Percentiles rank a stretch among this genome's conserved stretches.
Evolutionary conservation across 2,329 filamentous ascomycete genomes (phyloP).

Genomic region (Penicillium sp.): DNA sequence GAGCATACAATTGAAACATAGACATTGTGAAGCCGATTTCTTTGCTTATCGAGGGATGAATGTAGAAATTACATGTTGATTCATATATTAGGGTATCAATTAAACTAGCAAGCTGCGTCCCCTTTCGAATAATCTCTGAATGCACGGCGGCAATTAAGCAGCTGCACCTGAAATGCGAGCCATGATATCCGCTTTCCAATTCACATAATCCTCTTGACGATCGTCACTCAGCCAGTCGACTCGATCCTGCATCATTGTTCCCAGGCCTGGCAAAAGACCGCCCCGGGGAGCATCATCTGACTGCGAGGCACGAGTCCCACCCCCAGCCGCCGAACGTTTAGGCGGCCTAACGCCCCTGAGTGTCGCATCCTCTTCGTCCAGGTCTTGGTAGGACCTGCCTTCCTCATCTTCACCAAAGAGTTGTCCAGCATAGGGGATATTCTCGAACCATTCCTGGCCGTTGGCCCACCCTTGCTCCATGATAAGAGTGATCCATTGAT

Average conservation of each 20-base stretch:
- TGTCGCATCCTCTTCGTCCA: constrained; percentile 25
- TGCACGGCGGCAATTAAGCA: constrained; percentile 7
- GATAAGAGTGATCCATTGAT: constrained; percentile 53
- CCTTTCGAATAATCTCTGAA: neutral
- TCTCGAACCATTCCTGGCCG: constrained; percentile 60
- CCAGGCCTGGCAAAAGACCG: constrained; percentile 39
- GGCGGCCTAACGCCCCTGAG: constrained; percentile 17
- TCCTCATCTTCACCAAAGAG: constrained; percentile 30
- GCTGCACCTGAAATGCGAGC: constrained; percentile 26
- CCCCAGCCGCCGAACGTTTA: constrained; percentile 21
- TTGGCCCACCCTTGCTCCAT: constrained; percentile 43
- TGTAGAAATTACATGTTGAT: neutral
- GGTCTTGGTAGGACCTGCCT: constrained; percentile 28
- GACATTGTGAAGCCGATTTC: neutral
- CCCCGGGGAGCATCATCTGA: constrained; percentile 20
- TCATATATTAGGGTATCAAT: constrained; percentile 19
- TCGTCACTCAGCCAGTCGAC: constrained; percentile 42
- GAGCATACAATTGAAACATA: neutral
- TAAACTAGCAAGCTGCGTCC: constrained; percentile 4
- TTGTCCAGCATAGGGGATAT: constrained; percentile 40
- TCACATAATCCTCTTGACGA: constrained; percentile 33
- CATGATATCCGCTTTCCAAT: constrained; percentile 40
- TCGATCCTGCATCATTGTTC: constrained; percentile 45
- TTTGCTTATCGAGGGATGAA: neutral
- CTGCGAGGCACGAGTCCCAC: constrained; percentile 10